Evolutionary conservation across 2,329 filamentous ascomycete genomes (phyloP).

Genomic region (Phaeosphaeriaceae sp.): DNA sequence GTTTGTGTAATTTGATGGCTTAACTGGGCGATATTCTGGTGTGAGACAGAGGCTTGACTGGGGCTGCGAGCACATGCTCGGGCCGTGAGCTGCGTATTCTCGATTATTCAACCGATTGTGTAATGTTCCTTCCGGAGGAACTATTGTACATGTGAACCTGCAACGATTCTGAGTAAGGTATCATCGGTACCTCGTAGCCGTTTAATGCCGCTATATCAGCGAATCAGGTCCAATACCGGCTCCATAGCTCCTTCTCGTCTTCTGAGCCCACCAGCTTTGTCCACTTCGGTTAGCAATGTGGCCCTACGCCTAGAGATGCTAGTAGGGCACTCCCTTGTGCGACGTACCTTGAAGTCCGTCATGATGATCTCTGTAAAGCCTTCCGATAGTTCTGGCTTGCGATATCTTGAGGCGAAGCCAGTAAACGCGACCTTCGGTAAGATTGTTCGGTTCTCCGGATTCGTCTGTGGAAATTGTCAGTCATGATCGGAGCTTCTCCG

Average conservation of each 20-base stretch:
- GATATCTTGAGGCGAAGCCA: slow-evolving; percentile 74
- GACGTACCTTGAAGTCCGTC: slow-evolving; percentile 71
- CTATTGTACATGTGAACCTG: too few species aligned
- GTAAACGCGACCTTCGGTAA: slow-evolving; percentile 83
- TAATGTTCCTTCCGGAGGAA: too few species aligned
- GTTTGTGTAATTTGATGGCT: slow-evolving; percentile 7
- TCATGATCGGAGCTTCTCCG: slow-evolving; percentile 14
- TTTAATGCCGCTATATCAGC: neutral
- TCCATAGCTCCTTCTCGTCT: slow-evolving; percentile 75
- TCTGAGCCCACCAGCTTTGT: slow-evolving; percentile 72
- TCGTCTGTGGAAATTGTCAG: slow-evolving; percentile 61
- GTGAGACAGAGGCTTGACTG: slow-evolving; percentile 19
- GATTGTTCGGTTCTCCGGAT: slow-evolving; percentile 77
- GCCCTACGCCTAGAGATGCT: slow-evolving; percentile 5
- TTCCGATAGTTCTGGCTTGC: slow-evolving; percentile 73
- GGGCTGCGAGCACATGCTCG: slow-evolving; percentile 28
- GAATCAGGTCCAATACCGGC: slow-evolving; percentile 73
- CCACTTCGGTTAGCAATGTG: slow-evolving; percentile 35
- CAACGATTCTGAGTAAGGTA: neutral
- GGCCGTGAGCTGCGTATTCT: neutral
- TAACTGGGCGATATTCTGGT: slow-evolving; percentile 13
- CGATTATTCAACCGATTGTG: too few species aligned
- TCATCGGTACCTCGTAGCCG: too few species aligned
- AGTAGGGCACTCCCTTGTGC: slow-evolving; percentile 5
- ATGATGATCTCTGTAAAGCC: slow-evolving; percentile 82